Evolutionary conservation across 495 filamentous ascomycete species (phyloP).

Genomic region (Hypomontagnella monticulosa): DNA sequence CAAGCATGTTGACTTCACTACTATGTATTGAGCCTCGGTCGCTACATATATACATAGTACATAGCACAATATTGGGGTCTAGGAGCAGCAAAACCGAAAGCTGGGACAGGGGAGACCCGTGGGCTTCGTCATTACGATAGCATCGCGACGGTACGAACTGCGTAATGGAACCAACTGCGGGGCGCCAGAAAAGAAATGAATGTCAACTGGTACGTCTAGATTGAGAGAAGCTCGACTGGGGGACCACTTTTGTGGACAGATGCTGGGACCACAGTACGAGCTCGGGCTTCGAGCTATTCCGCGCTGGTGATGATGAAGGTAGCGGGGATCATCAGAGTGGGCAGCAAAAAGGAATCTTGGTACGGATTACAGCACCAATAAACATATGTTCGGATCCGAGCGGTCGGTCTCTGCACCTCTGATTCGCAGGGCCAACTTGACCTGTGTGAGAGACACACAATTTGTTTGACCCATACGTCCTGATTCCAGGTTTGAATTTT

Average conservation of each 20-base stretch:
- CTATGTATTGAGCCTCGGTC: constrained; percentile 30
- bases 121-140: constrained; percentile 38
- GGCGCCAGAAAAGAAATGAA: constrained; percentile 30
- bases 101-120: constrained; percentile 25
- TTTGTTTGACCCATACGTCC: constrained; percentile 34
- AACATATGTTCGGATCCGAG: constrained; percentile 42
- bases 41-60: not conserved
- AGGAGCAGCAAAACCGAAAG: constrained; percentile 5
- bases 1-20: constrained; percentile 23
- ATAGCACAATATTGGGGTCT: not conserved
- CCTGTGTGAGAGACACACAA: constrained; percentile 35
- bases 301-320: constrained; percentile 26
- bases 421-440: constrained; percentile 33
- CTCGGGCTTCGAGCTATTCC: constrained; percentile 27
- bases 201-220: constrained; percentile 10
- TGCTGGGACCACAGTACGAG: constrained; percentile 38
- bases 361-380: constrained; percentile 26
- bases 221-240: constrained; percentile 26
- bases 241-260: constrained; percentile 42
- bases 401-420: constrained; percentile 37
- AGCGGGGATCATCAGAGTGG: constrained; percentile 34
- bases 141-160: constrained; percentile 34
- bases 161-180: constrained; percentile 27
- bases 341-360: constrained; percentile 33
- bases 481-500: constrained; percentile 43